Evolutionary conservation across 371 early-diverging fungal species (phyloP), one percentile per base, ranked within the genome.

Genomic region (Apophysomyces variabilis): DNA sequence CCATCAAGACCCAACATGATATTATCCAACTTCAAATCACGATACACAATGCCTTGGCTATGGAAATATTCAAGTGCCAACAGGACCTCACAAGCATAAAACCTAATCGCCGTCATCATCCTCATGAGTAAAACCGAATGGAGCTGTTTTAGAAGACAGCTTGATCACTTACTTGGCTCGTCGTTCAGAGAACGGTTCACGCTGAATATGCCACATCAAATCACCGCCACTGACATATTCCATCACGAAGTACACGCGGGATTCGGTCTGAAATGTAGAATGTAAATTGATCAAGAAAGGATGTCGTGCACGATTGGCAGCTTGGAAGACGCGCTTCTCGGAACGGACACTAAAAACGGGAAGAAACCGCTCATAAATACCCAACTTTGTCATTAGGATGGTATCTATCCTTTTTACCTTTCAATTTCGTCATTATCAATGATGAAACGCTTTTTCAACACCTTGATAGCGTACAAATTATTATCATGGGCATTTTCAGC

Each of bases 161-260:
- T 26, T 26, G 32, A 26, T 26, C 32, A 38, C 75, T 70, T 76
- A 84, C 84, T 90, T 94, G 50, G 98, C 95, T 66, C 94, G 88
- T 46, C 90, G 79, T 78, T 96, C 95, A 38, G 92, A 87, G 68
- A 95, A 95, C 65, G 90, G 90, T 66, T 91, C 89, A 62, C 92
- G 89, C 74, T 92, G 96, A 60, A 96, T 97, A 77, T 96, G 97
- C 86, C 93, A 93, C 97, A 99, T 98, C 76, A 99, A 80, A 83
- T 99, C 99, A 65, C 99, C 99, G 66, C 99, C 99, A 38, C 89
- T 87, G 12, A 99, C 93, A 82, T 98, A 99, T 72, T 99, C 99
- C 98, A 99, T 98, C 9, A 99, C 98, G 79, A 99, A 96, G 84
- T 95, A 98, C 36, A 99, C 85, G 45, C 98, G 88, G 21, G 93